Base-by-base conservation (phyloP, 306 rosid species). In the Dalbergia cultrata region DNA sequence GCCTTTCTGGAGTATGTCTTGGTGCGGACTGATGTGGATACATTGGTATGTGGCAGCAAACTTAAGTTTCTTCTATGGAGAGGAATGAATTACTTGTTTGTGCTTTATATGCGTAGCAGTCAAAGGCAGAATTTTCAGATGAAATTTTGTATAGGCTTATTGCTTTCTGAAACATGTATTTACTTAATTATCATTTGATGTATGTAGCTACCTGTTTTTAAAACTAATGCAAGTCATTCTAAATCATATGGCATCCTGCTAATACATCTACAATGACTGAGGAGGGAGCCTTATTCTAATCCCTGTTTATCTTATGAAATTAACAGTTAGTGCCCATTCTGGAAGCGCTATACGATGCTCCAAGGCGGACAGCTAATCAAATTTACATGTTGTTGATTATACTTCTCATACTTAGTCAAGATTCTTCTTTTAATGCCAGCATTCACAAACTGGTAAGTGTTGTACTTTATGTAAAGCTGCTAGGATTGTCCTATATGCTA, bases 21-120 rank as follows among this genome's bases (percentile, higher is more conserved):
- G 91, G 99, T 96, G 87, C 97, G 99, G 86, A 96, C 97, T 81
- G 99, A 96, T 90, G 50, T 93, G 88, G 98, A 96, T 85, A 96
- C 98, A 62, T 81, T 96, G 99, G 99, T 96, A 96, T 53, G 97
- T 34, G 50, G 54, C 75, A 47, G 50, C 44, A 85, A 68, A 22
- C 83, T 85, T 67, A 70, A 77, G 72, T 73, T 66, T 81, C 71
- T 79, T 54, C 65, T 34, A 31, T 56, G 52, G 41, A 56, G 39
- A 75, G 35, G 62, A 37, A 78, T 74, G 33, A 52, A 69, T 76
- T 76, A 19, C 43, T 72, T 78, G 66, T 72, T 77, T 70, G 31
- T 49, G 64, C 52, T 72, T 77, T 70, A 39, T 49, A 69, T 59
- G 9, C 9, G 10, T 73, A 63, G 41, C 74, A 49, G n/a, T 74